Evolutionary conservation across 345 rosid species (phyloP), one percentile per base, ranked within the genome.

Genomic region (Rhodomyrtus tomentosa): DNA sequence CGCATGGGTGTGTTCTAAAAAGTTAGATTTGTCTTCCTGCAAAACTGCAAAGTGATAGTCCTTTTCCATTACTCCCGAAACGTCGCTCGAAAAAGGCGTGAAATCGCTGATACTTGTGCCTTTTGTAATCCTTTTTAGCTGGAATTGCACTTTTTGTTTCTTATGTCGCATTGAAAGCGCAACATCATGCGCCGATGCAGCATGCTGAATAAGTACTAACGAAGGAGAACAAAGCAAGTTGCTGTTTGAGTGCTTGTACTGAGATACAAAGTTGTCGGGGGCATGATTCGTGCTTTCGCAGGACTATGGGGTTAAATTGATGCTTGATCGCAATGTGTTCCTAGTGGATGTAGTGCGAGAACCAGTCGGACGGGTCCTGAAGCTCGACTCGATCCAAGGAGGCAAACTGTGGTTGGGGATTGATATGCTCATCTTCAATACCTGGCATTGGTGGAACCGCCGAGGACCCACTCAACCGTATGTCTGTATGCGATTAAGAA

Each of bases 381-480:
- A 93, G 86, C 92, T 96, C 18, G 94, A 95, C 82, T 96, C 98
- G 0, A 95, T 96, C 81, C 86, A 87, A 52, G 93, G 91, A 54
- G 94, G 95, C 32, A 91, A 92, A 82, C 86, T 89, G 10, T 96
- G 99, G 99, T 87, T 50, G 80, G 90, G 89, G 11, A 87, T 91
- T 29, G 95, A 96, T 87, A 24, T 94, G 85, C 90, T 96, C 82
- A 90, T 95, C 86, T 96, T 96, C 91, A 96, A 95, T 83, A 93
- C 98, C 20, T 95, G 98, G 98, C 96, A 95, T 82, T 96, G 98
- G 98, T 95, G 98, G 98, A 90, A 88, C 83, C 95, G 94, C 2
- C 91, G 93, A 68, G 98, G 96, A 84, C 90, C 92, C 12, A 15
- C 91, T 76, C 93, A 96, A 87, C 92, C 95, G 96, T 96, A 88